These are phyloP conservation scores for Tausonia pullulans DNA, from an alignment of 1,284 basidiomycete genomes.

Conservation along the genomic window DNA sequence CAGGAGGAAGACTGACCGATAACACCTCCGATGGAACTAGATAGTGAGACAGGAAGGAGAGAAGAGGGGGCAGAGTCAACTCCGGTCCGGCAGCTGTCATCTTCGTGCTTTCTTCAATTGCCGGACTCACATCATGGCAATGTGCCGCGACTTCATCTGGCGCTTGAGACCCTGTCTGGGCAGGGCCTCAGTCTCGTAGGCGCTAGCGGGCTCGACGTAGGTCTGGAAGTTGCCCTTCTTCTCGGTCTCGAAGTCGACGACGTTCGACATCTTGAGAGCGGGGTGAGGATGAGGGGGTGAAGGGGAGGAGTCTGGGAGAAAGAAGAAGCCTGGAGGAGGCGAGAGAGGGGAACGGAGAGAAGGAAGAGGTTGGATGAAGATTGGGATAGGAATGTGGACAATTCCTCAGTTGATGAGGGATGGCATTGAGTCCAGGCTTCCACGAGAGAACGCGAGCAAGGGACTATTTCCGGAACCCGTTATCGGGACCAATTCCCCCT, in stretches of 20 bases:
- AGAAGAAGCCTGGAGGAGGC: background rate
- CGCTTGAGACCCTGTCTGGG: constrained; percentile 18
- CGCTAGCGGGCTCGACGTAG: background rate
- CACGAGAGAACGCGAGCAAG: too few species aligned
- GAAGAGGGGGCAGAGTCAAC: background rate
- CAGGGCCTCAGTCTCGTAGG: background rate
- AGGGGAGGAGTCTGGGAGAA: background rate
- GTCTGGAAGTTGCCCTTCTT: background rate
- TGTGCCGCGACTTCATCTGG: constrained; percentile 22
- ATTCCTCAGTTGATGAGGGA: too few species aligned
- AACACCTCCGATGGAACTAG: background rate
- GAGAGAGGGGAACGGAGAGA: background rate
- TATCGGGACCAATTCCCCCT: too few species aligned
- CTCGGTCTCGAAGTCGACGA: background rate
- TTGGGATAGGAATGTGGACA: too few species aligned
- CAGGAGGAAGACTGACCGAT: background rate
- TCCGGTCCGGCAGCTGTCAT: background rate
- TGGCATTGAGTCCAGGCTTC: too few species aligned
- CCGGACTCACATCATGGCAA: constrained; percentile 23
- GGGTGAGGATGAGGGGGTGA: background rate
- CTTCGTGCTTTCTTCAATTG: background rate
- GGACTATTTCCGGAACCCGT: too few species aligned
- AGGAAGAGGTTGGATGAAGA: background rate
- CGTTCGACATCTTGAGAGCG: background rate
- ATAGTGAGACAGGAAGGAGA: background rate